Evolutionary conservation across 768 basidiomycete species (phyloP).

Genomic region (Russula emetica): DNA sequence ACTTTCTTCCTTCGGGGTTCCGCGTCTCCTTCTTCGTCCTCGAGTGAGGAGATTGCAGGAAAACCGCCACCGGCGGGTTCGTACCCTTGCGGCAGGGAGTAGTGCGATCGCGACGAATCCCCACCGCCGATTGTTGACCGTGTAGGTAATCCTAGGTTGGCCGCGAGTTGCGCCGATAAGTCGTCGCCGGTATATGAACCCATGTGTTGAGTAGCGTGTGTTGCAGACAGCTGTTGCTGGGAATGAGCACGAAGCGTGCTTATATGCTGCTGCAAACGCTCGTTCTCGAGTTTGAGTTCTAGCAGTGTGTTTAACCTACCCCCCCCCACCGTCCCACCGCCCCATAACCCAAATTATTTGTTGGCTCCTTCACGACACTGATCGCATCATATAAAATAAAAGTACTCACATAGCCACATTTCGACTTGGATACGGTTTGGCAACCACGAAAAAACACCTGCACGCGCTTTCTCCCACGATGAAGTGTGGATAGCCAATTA

Average conservation of each 20-base stretch:
- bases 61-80: slow-evolving; percentile 6
- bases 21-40: slow-evolving; percentile 49
- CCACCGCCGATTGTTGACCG: slow-evolving; percentile 2
- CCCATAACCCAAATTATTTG: background rate
- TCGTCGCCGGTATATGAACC: slow-evolving; percentile 23
- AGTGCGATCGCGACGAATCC: slow-evolving; percentile 20
- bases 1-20: slow-evolving; percentile 64
- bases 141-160: slow-evolving; percentile 15
- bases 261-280: slow-evolving; percentile 63
- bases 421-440: slow-evolving; percentile 72
- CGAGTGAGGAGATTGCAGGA: slow-evolving; percentile 29
- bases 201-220: slow-evolving; percentile 23
- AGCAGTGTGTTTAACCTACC: slow-evolving; percentile 65
- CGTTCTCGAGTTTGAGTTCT: slow-evolving; percentile 87
- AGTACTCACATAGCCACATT: slow-evolving; percentile 59
- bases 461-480: slow-evolving; percentile 40
- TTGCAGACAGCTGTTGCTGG: slow-evolving; percentile 23
- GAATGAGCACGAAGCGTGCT: slow-evolving; percentile 38
- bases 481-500: slow-evolving; percentile 62
- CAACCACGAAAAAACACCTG: slow-evolving; percentile 68
- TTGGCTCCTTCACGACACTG: slow-evolving; percentile 7
- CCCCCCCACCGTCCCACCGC: too few species aligned
- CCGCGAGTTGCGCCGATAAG: slow-evolving; percentile 15
- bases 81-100: slow-evolving; percentile 19
- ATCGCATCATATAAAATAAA: background rate